Evolutionary conservation across 768 basidiomycete genomes (phyloP), one percentile per base, ranked within the genome.

Genomic region (Boletus rubescentipes): DNA sequence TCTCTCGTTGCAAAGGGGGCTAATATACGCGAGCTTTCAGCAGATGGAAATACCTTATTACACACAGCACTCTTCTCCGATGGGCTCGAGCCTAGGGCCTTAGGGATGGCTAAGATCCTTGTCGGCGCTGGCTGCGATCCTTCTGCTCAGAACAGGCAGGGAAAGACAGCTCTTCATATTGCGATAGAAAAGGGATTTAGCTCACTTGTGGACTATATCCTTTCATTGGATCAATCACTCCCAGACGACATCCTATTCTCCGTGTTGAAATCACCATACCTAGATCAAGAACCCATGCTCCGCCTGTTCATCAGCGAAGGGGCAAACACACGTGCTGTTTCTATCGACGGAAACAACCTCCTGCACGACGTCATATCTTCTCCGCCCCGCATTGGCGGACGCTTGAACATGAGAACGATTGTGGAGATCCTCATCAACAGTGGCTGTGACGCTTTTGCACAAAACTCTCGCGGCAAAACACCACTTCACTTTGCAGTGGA

Each of bases 161-260:
- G 37, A 1, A 29, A 38, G 20, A 53, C 31, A 16, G 23, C 21
- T 14, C 48, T 51, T 14, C 31, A 53, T 21, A 39, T 53, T 4
- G 51, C 49, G 12, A 35, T 15, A 16, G 9, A 38, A 20, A 29
- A 9, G 7, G 29, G 30, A 32, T 16, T 0, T 26, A 14, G 14
- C 16, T 5, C 21, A 14, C 2, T 49, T 2, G 3, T 43, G 21
- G 8, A 21, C 9, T 57, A 44, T 7, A 32, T 50, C 32, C 36
- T 57, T 2, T 35, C 55, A 18, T 18, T 45, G 26, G 32, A 44
- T 36, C 46, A 16, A 26, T 5, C 42, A 18, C 29, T 46, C 18
- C 56, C 26, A 9, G 32, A 58, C 10, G 43, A 51, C n/a, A 58
- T 58, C 12, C 21, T 50, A 23, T 36, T 46, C 14, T 57, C 14